These are phyloP conservation scores for Excoecaria cochinchinensis DNA, from an alignment of 345 rosid genomes.

Conservation along the genomic window DNA sequence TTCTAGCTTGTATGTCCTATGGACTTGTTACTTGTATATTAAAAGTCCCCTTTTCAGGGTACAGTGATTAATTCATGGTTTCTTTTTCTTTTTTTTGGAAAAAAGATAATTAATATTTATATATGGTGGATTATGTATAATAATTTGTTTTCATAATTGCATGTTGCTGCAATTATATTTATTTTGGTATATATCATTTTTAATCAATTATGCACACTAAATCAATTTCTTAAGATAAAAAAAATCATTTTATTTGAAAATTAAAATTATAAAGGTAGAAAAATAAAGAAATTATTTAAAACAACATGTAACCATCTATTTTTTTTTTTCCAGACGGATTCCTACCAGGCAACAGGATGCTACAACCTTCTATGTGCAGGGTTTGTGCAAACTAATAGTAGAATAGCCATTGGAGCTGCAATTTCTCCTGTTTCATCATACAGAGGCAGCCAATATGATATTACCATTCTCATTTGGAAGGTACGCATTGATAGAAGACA, in stretches of 20 bases:
- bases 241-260: background rate
- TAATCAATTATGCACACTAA: too few species aligned
- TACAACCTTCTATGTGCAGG: slow-evolving; percentile 39
- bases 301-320: background rate
- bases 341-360: slow-evolving; percentile 38
- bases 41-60: too few species aligned
- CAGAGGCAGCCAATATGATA: slow-evolving; percentile 27
- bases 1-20: too few species aligned
- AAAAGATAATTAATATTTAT: too few species aligned
- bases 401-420: slow-evolving; percentile 39
- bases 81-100: too few species aligned
- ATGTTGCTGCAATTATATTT: slow-evolving; percentile 2
- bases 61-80: too few species aligned
- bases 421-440: slow-evolving; percentile 32
- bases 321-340: slow-evolving; percentile 21
- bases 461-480: slow-evolving; percentile 38
- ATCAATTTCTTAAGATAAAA: background rate
- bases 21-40: too few species aligned
- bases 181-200: background rate
- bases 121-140: background rate
- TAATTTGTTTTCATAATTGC: background rate
- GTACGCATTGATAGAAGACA: background rate
- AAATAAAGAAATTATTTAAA: background rate
- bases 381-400: slow-evolving; percentile 35
- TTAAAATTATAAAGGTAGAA: too few species aligned